Evolutionary conservation across 2,329 filamentous ascomycete genomes (phyloP).

Genomic region (Lasiodiplodia sp.): DNA sequence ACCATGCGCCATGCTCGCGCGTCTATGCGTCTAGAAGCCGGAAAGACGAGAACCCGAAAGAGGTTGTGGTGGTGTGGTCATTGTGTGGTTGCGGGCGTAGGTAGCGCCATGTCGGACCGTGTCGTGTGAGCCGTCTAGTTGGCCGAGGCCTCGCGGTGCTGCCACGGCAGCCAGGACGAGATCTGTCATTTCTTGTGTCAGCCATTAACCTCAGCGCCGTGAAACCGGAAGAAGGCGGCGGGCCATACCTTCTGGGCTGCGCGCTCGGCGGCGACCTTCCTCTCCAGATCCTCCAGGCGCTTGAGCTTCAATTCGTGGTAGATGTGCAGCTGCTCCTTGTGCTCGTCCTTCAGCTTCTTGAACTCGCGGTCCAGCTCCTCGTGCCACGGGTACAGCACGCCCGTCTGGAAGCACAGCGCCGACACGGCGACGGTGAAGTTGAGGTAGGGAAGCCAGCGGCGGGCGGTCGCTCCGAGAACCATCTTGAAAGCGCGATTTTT

Average conservation of each 20-base stretch:
- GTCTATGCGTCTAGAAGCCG: slow-evolving; percentile 13
- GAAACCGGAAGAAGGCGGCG: neutral
- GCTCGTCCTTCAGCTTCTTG: slow-evolving; percentile 65
- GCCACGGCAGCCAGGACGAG: slow-evolving; percentile 16
- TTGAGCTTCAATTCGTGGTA: slow-evolving; percentile 28
- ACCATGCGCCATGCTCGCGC: slow-evolving; percentile 19
- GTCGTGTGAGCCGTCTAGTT: slow-evolving; percentile 9
- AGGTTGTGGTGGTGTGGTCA: neutral
- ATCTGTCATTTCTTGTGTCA: neutral
- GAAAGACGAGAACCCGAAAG: neutral
- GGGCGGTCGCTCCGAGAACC: slow-evolving; percentile 29
- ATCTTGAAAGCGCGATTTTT: slow-evolving; percentile 6
- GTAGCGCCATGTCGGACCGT: slow-evolving; percentile 15
- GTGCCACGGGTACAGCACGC: slow-evolving; percentile 75
- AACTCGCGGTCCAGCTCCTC: slow-evolving; percentile 70
- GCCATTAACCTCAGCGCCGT: neutral
- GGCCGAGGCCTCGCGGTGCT: slow-evolving; percentile 9
- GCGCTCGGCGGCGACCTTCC: slow-evolving; percentile 22
- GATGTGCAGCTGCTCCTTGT: slow-evolving; percentile 46
- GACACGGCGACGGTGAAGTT: slow-evolving; percentile 72
- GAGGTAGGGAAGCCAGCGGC: slow-evolving; percentile 30
- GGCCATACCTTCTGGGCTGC: slow-evolving; percentile 6
- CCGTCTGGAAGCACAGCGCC: slow-evolving; percentile 71
- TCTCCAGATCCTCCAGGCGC: slow-evolving; percentile 27
- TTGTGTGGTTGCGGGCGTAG: neutral